Evolutionary conservation across 208 protist genomes (phyloP).

Genomic region (Herpetomonas tarakana): DNA sequence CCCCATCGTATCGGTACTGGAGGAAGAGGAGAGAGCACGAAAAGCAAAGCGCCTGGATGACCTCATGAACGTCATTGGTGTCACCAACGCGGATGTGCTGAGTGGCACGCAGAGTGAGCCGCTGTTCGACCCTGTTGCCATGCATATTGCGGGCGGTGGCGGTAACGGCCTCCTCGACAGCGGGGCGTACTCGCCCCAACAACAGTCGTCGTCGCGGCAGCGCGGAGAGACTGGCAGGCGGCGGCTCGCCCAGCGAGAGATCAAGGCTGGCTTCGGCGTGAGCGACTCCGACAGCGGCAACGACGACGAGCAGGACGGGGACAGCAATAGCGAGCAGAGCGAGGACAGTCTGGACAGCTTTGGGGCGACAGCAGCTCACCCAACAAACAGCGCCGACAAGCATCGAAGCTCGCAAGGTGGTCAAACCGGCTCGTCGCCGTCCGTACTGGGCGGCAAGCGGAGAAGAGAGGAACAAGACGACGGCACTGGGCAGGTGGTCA

Average conservation of each 20-base stretch:
- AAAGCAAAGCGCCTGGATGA: conserved; percentile 40
- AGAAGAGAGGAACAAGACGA: background rate
- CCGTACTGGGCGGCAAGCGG: background rate
- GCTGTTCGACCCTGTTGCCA: no score
- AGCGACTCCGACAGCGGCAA: conserved; percentile 17
- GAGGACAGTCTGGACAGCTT: background rate
- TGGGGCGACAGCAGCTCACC: background rate
- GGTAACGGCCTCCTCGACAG: background rate
- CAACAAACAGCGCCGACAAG: no score
- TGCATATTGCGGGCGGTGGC: no score
- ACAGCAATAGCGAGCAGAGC: background rate
- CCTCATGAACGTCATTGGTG: conserved; percentile 53
- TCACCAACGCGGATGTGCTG: conserved; percentile 11
- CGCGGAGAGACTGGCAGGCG: no score
- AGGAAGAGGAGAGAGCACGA: conserved; percentile 36
- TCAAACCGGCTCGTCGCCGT: no score
- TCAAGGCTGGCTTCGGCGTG: background rate
- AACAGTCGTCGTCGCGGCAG: background rate
- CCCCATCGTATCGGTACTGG: conserved; percentile 51
- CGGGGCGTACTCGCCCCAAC: no score
- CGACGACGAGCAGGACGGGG: conserved; percentile 22
- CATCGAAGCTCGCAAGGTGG: no score
- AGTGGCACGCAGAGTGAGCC: background rate
- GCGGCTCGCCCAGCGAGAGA: no score
- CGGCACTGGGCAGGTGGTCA: conserved; percentile 4